A percentile compares a stretch with the other conserved stretches of the same genome.
phyloP scores from a whole-genome alignment of 345 rosid genomes.

The Eucalyptus sideroxylon region DNA sequence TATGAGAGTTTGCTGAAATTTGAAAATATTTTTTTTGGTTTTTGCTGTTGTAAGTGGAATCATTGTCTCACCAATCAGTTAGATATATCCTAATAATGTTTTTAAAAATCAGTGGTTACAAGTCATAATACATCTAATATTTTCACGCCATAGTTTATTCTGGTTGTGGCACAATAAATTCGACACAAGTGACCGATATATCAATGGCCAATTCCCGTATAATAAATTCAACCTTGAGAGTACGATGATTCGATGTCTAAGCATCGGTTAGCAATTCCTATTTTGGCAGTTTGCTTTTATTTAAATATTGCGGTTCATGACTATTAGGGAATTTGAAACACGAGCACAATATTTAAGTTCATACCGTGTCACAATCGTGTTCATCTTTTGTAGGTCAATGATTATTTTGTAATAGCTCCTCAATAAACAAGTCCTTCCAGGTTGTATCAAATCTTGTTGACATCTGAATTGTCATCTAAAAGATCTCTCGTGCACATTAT shows the following conservation, averaged over 20 bases:
- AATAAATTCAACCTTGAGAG: neutral
- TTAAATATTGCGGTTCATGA: neutral
- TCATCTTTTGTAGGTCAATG: neutral
- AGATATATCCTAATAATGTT: neutral
- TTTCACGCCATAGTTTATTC: too few species aligned
- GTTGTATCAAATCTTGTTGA: neutral
- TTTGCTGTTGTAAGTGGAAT: neutral
- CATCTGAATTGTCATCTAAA: neutral
- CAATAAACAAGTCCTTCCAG: neutral
- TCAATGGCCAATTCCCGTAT: too few species aligned
- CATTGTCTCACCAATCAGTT: neutral
- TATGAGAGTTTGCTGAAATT: neutral
- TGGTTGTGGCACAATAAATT: too few species aligned
- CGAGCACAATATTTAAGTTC: neutral
- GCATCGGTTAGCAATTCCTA: neutral
- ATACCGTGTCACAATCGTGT: neutral
- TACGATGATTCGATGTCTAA: neutral
- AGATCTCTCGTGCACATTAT: too few species aligned
- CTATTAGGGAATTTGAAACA: neutral
- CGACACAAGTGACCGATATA: too few species aligned
- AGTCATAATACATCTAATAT: neutral
- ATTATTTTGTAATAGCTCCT: neutral
- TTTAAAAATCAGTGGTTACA: too few species aligned
- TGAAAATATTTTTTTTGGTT: neutral
- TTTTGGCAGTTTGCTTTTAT: neutral